Percentiles rank a stretch among this genome's conserved stretches.
Evolutionary conservation across 768 basidiomycete genomes (phyloP).

Genomic region (Auricularia auricula-judae): DNA sequence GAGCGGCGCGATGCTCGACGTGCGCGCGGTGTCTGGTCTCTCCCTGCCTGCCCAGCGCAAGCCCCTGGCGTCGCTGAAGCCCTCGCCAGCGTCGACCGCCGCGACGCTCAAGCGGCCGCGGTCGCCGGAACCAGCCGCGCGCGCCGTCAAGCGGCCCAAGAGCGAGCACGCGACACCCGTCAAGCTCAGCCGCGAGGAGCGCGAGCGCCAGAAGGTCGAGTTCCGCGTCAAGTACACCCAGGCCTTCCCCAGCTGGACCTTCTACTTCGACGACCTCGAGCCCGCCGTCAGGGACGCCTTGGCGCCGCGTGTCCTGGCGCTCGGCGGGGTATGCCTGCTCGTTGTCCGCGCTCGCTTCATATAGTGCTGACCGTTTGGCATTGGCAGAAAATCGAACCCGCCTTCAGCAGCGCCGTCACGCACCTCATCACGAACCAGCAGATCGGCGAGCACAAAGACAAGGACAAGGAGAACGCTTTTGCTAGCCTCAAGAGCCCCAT

Average conservation of each 20-base stretch:
- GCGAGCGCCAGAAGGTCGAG: constrained; percentile 49
- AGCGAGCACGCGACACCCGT: background rate
- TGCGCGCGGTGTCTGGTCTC: background rate
- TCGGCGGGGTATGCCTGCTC: constrained; percentile 65
- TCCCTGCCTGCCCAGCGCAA: background rate
- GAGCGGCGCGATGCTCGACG: background rate
- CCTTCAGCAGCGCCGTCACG: constrained; percentile 79
- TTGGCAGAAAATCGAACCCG: constrained; percentile 66
- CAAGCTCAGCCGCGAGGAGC: constrained; percentile 35
- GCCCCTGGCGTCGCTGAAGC: background rate
- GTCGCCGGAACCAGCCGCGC: background rate
- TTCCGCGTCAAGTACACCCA: constrained; percentile 77
- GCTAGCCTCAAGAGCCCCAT: constrained; percentile 49
- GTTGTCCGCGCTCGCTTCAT: background rate
- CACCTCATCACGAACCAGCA: constrained; percentile 72
- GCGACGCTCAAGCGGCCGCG: background rate
- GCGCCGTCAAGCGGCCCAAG: background rate
- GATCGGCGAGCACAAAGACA: constrained; percentile 19
- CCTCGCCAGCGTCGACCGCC: background rate
- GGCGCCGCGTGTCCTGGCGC: constrained; percentile 43
- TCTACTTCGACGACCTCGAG: constrained; percentile 70
- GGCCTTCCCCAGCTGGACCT: constrained; percentile 74
- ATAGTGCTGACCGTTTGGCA: background rate
- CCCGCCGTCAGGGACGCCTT: constrained; percentile 30
- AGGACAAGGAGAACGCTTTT: constrained; percentile 55